Evolutionary conservation across 2,329 filamentous ascomycete genomes (phyloP).

Genomic region (Talaromyces sp.): DNA sequence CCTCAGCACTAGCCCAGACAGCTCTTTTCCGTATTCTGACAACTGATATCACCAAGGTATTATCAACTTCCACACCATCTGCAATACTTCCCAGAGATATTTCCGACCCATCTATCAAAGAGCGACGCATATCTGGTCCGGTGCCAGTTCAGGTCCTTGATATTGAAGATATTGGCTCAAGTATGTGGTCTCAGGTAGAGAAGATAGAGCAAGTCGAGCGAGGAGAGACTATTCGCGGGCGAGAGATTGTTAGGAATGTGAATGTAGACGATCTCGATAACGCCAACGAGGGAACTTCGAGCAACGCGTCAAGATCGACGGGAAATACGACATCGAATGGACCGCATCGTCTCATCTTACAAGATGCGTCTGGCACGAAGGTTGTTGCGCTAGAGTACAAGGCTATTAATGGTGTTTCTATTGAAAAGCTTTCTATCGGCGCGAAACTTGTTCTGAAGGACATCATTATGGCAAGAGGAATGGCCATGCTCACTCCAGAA

Average conservation of each 20-base stretch:
- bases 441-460: constrained; percentile 73
- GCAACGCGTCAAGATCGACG: background rate
- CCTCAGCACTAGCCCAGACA: constrained; percentile 72
- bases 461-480: constrained; percentile 66
- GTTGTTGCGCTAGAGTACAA: constrained; percentile 71
- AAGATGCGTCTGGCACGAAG: constrained; percentile 70
- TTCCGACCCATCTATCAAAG: constrained; percentile 52
- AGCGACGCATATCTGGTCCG: constrained; percentile 57
- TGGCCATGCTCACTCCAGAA: constrained; percentile 70
- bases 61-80: constrained; percentile 47
- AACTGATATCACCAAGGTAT: constrained; percentile 67
- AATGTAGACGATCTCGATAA: constrained; percentile 50
- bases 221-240: constrained; percentile 56
- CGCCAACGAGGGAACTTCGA: background rate
- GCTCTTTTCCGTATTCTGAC: constrained; percentile 76
- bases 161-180: constrained; percentile 75
- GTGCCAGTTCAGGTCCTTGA: constrained; percentile 80
- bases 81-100: constrained; percentile 57
- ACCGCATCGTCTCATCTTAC: constrained; percentile 76
- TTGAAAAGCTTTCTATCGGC: constrained; percentile 65
- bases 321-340: constrained; percentile 37
- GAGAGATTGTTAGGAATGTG: constrained; percentile 76
- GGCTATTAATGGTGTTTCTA: constrained; percentile 61
- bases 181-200: constrained; percentile 84
- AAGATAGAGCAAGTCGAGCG: constrained; percentile 56